phyloP scores from a whole-genome alignment of 192 early-diverging fungal species.

The Coemansia sp. region DNA sequence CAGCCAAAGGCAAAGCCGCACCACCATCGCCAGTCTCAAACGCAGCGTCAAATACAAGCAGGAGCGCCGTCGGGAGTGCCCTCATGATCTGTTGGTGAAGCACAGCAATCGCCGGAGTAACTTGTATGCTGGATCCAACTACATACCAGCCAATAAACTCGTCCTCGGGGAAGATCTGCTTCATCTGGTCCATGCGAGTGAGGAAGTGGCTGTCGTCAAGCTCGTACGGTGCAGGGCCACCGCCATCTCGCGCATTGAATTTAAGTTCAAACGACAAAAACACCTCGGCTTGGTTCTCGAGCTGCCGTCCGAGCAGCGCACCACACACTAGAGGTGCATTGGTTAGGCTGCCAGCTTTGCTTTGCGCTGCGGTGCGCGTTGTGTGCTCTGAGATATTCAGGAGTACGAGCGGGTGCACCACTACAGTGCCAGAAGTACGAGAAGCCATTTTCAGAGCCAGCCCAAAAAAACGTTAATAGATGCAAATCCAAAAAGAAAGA shows the following conservation, averaged over 20 bases:
- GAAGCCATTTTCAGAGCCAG: conserved; percentile 9
- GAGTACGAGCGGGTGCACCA: conserved; percentile 51
- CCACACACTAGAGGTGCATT: conserved; percentile 25
- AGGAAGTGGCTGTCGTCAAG: conserved; percentile 27
- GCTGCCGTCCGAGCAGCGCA: conserved; percentile 42
- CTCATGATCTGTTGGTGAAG: conserved; percentile 39
- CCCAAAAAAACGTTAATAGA: neutral
- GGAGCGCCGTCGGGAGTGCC: conserved; percentile 27
- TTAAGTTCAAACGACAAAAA: conserved; percentile 50
- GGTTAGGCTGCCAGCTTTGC: conserved; percentile 12
- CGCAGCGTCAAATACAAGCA: conserved; percentile 50
- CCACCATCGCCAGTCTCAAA: conserved; percentile 19
- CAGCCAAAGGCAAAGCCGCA: conserved; percentile 31
- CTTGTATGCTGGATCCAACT: conserved; percentile 19
- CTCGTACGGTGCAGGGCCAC: conserved; percentile 3
- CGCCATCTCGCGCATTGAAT: conserved; percentile 7
- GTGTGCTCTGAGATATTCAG: conserved; percentile 54
- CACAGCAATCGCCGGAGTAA: conserved; percentile 17
- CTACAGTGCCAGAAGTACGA: conserved; percentile 25
- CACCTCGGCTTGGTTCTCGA: conserved; percentile 34
- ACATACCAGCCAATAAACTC: conserved; percentile 53
- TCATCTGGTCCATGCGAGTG: conserved; percentile 34
- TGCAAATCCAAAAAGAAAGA: conserved; percentile 5
- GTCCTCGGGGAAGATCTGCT: conserved; percentile 44
- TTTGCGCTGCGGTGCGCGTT: conserved; percentile 42